These are phyloP conservation scores for Fragaria ananassa DNA, from an alignment of 306 rosid species.

Conservation along the genomic window DNA sequence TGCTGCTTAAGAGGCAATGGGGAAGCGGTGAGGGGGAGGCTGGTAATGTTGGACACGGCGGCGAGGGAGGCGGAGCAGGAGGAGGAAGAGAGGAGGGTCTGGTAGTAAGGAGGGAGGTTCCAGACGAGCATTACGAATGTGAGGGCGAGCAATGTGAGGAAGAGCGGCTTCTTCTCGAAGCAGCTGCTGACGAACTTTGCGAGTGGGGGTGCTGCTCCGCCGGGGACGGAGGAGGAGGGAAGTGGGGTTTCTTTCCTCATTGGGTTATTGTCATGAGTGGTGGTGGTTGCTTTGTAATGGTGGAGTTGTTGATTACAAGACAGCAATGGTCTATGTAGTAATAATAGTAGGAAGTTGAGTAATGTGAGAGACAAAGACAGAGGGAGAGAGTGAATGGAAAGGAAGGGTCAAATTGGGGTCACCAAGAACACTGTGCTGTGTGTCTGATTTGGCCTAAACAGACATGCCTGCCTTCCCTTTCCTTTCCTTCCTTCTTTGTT, in stretches of 20 bases:
- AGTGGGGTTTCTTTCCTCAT: constrained; percentile 31
- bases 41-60: neutral
- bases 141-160: constrained; percentile 31
- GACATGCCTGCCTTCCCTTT: neutral
- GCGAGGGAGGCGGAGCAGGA: neutral
- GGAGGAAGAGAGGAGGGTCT: constrained; percentile 32
- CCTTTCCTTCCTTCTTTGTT: neutral
- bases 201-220: neutral
- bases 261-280: neutral
- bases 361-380: neutral
- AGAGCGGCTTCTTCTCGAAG: constrained; percentile 29
- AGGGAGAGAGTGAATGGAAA: neutral
- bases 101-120: constrained; percentile 44
- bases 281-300: neutral
- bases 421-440: neutral
- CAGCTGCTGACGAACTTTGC: constrained; percentile 13
- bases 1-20: constrained; percentile 2
- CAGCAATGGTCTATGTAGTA: neutral
- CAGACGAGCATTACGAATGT: constrained; percentile 31
- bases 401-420: constrained; percentile 1
- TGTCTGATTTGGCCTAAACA: neutral
- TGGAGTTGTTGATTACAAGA: neutral
- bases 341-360: neutral
- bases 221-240: constrained; percentile 13
- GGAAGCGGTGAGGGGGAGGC: neutral